These are phyloP conservation scores for Paspalum notatum DNA, from an alignment of 176 grass and related monocot genomes.

Conservation along the genomic window DNA sequence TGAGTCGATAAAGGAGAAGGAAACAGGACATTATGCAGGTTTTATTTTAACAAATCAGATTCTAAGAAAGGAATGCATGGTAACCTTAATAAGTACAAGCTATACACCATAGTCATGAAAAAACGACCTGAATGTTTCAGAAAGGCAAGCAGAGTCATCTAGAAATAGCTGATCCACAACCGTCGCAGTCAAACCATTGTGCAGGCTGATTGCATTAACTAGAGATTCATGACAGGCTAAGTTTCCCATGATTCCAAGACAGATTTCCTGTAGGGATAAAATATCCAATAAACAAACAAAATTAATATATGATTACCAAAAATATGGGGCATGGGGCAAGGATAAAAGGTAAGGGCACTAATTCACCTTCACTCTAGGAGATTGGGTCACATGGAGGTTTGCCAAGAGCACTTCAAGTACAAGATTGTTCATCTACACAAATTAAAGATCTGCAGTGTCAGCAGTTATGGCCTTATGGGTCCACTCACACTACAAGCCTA, in stretches of 20 bases:
- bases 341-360: neutral
- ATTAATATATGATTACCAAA: slow-evolving; percentile 14
- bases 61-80: slow-evolving; percentile 9
- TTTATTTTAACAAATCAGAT: slow-evolving; percentile 26
- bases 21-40: neutral
- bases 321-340: neutral
- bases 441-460: slow-evolving; percentile 37
- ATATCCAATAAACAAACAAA: slow-evolving; percentile 34
- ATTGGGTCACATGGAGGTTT: slow-evolving; percentile 68
- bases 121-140: slow-evolving; percentile 84
- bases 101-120: slow-evolving; percentile 27
- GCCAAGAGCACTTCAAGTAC: slow-evolving; percentile 89
- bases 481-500: slow-evolving; percentile 22
- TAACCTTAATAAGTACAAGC: neutral
- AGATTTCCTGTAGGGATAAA: slow-evolving; percentile 74
- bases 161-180: slow-evolving; percentile 75
- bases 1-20: slow-evolving; percentile 2
- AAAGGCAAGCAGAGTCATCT: slow-evolving; percentile 75
- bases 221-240: slow-evolving; percentile 82
- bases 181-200: slow-evolving; percentile 69
- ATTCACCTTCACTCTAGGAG: slow-evolving; percentile 69
- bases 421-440: slow-evolving; percentile 76
- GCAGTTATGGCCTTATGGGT: slow-evolving; percentile 36
- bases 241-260: slow-evolving; percentile 94
- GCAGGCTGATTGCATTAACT: slow-evolving; percentile 58